A percentile compares a stretch with the other conserved stretches of the same genome.
Evolutionary conservation across 1,139 yeast genomes (phyloP).

Genomic region (Torulaspora pretoriensis): DNA sequence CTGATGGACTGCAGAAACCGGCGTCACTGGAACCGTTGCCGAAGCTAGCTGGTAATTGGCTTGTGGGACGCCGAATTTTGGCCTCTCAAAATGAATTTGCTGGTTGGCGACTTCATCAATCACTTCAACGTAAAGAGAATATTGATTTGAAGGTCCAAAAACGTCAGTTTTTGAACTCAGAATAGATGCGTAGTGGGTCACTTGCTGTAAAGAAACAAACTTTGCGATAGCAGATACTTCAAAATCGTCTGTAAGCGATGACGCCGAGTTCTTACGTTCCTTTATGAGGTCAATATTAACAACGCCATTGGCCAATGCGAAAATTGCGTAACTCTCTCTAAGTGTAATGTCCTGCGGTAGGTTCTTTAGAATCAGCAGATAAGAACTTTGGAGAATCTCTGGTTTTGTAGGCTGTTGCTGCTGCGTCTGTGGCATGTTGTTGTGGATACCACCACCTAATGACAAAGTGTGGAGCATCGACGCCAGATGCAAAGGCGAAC

Average conservation of each 20-base stretch:
- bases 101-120: slow-evolving; percentile 38
- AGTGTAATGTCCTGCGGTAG: slow-evolving; percentile 68
- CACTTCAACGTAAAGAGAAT: slow-evolving; percentile 49
- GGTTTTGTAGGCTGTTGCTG: slow-evolving; percentile 9
- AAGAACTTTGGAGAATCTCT: slow-evolving; percentile 23
- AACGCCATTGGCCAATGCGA: slow-evolving; percentile 77
- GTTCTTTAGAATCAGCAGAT: slow-evolving; percentile 44
- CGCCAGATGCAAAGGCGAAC: slow-evolving; percentile 30
- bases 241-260: slow-evolving; percentile 17
- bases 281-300: slow-evolving; percentile 53
- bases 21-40: slow-evolving; percentile 17
- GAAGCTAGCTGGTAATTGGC: slow-evolving; percentile 22
- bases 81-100: slow-evolving; percentile 26
- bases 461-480: slow-evolving; percentile 31
- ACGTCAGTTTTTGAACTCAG: slow-evolving; percentile 57
- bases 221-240: slow-evolving; percentile 50
- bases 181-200: slow-evolving; percentile 64
- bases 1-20: slow-evolving; percentile 12
- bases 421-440: slow-evolving; percentile 10
- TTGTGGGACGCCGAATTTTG: slow-evolving; percentile 35
- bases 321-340: slow-evolving; percentile 74
- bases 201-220: slow-evolving; percentile 61
- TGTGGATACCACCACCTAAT: slow-evolving; percentile 15
- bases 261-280: slow-evolving; percentile 21
- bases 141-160: slow-evolving; percentile 57